phyloP scores from a whole-genome alignment of 768 basidiomycete species.

The Clavaria fumosa region DNA sequence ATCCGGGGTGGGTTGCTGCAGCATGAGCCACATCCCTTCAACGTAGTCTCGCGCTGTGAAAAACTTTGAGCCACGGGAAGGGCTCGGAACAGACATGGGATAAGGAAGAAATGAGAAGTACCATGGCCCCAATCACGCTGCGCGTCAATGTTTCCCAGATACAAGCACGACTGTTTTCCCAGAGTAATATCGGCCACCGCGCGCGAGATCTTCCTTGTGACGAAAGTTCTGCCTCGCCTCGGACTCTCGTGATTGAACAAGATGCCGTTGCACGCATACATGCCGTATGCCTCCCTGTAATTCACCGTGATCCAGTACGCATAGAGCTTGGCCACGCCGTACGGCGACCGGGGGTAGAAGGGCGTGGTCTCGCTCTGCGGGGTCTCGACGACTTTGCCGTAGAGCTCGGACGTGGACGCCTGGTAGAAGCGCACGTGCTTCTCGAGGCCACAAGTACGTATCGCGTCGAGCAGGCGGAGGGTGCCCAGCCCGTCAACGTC shows the following conservation, averaged over 20 bases:
- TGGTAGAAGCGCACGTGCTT: conserved; percentile 93
- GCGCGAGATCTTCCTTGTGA: conserved; percentile 87
- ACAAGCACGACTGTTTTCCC: conserved; percentile 81
- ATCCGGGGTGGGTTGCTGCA: conserved; percentile 69
- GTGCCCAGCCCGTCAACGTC: conserved; percentile 95
- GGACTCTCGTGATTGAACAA: conserved; percentile 98
- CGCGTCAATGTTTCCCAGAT: conserved; percentile 89
- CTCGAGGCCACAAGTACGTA: conserved; percentile 90
- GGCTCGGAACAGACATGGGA: neutral
- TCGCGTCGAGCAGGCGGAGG: conserved; percentile 86
- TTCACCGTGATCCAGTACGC: conserved; percentile 85
- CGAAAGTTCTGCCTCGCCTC: conserved; percentile 85
- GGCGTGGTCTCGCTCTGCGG: conserved; percentile 94
- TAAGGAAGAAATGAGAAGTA: no score
- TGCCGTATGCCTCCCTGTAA: conserved; percentile 89
- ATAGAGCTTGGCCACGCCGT: conserved; percentile 91
- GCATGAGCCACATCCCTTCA: conserved; percentile 96
- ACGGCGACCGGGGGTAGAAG: conserved; percentile 96
- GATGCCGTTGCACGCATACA: conserved; percentile 95
- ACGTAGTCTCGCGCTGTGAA: conserved; percentile 69
- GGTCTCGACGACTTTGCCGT: conserved; percentile 91
- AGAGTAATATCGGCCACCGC: conserved; percentile 86
- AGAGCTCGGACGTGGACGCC: conserved; percentile 92
- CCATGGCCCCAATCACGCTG: conserved; percentile 98
- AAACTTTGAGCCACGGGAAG: neutral